Conservation (phyloP, 2,329 filamentous ascomycete genomes). For the Alternaria solani region DNA sequence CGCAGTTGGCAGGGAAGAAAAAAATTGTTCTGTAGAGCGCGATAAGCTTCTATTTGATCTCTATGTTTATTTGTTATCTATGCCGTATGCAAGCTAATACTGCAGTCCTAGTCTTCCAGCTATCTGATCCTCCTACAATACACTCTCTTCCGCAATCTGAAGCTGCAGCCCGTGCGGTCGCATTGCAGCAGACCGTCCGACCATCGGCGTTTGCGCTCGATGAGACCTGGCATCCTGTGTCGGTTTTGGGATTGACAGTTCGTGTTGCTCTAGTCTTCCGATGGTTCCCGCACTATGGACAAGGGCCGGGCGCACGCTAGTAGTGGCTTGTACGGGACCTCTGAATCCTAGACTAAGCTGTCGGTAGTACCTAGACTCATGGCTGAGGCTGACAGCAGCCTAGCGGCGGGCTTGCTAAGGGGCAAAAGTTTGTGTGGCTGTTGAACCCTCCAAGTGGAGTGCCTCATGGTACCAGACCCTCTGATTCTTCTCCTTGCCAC, state of each 20-base stretch:
- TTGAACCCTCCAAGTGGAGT: conserved; percentile 3
- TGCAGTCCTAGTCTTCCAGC: conserved; percentile 1
- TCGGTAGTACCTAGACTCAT: conserved; percentile 6
- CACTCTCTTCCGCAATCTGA: background rate
- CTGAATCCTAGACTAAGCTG: background rate
- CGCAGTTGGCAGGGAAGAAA: background rate
- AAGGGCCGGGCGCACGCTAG: conserved; percentile 11
- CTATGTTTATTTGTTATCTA: background rate
- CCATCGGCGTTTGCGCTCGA: conserved; percentile 8
- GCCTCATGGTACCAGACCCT: conserved; percentile 31
- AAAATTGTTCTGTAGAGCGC: background rate
- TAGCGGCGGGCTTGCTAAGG: conserved; percentile 10
- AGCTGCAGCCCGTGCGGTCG: conserved; percentile 10
- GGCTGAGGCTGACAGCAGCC: conserved; percentile 2
- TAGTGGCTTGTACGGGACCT: conserved; percentile 8
- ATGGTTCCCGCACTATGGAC: conserved; percentile 12
- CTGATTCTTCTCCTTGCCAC: conserved; percentile 52
- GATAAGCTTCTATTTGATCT: conserved; percentile 1
- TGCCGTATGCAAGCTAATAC: background rate
- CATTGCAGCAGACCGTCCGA: conserved; percentile 11
- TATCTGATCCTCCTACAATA: background rate
- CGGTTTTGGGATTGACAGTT: background rate
- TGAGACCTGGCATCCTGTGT: conserved; percentile 7
- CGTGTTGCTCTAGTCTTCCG: conserved; percentile 11
- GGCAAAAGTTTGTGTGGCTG: conserved; percentile 2